Base-by-base conservation (phyloP, 1,139 yeast genomes). In the Magnusiomyces paraingens region DNA sequence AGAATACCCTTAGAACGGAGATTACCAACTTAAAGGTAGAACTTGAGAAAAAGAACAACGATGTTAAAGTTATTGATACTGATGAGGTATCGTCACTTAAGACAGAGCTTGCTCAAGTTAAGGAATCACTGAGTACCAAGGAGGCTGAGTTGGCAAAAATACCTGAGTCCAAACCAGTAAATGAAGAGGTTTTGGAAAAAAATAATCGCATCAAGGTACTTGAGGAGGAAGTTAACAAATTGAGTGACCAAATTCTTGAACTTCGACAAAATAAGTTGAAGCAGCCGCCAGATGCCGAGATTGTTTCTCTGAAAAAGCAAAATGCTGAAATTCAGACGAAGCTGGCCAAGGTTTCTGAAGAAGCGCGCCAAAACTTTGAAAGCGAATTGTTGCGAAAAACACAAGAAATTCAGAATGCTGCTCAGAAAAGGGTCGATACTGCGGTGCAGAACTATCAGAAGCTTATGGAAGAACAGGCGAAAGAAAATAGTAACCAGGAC, bases 141-240 rank as follows among this genome's bases (percentile, higher is more conserved):
- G 59, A 20, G 55, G 53, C 36, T 35, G 42, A 41, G 17, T 10
- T 47, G 17, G 35, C 29, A 41, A 17, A 44, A 3, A n/a, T 6
- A 2, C 11, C 15, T 2, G 20, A 38, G 21, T 29, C 14, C 39
- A 17, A 39, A 21, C 21, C 29, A 41, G 38, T 17, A 36, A n/a
- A 43, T 26, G 57, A 59, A 48, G 55, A 57, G 48, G 53, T 58
- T 36, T 57, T 49, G 8, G 61, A 58, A 29, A 62, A 64, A 54
- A 62, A 62, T 49, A 53, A 55, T 38, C 61, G 65, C 35, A 66
- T 66, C 47, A 52, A 59, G 3, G 57, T 57, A 18, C 60, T 66
- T n/a, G 67, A 64, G 48, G 51, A 54, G 26, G 66, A 64, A 42
- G 57, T 63, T 21, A 64, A 62, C 44, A 57, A 55, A 5, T 58